A percentile compares a stretch with the other conserved stretches of the same genome.
Conservation (phyloP, 2,329 filamentous ascomycete genomes). For the Talaromyces sp. region DNA sequence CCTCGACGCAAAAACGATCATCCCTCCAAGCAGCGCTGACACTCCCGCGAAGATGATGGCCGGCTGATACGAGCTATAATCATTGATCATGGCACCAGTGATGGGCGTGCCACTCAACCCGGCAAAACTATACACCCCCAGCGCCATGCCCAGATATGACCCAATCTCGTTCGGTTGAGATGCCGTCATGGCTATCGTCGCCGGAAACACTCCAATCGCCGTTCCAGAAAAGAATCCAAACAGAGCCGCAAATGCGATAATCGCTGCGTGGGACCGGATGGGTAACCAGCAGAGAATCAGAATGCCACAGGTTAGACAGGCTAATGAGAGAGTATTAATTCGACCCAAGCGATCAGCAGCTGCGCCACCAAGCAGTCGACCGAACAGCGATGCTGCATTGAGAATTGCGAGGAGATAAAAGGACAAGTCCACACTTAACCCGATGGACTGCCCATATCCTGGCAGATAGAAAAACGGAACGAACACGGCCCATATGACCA, state of each 20-base stretch:
- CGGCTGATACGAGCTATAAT: conserved; percentile 37
- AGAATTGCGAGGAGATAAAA: conserved; percentile 28
- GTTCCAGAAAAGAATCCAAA: conserved; percentile 34
- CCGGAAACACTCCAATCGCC: conserved; percentile 24
- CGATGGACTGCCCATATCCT: conserved; percentile 22
- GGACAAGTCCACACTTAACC: conserved; percentile 21
- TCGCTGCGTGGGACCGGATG: conserved; percentile 20
- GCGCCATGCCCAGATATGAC: conserved; percentile 21
- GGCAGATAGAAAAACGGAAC: conserved; percentile 30
- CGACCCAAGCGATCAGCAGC: conserved; percentile 30
- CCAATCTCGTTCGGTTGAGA: conserved; percentile 18
- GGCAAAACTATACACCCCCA: conserved; percentile 38
- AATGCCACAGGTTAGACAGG: conserved; percentile 24
- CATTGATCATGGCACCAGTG: conserved; percentile 42
- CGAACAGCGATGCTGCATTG: conserved; percentile 32
- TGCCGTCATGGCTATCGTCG: conserved; percentile 17
- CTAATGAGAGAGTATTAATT: conserved; percentile 26
- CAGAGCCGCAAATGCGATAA: conserved; percentile 28
- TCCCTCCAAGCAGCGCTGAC: conserved; percentile 25
- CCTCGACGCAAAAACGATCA: conserved; percentile 2
- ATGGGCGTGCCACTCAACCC: conserved; percentile 47
- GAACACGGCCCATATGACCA: conserved; percentile 27
- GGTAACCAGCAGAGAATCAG: conserved; percentile 28
- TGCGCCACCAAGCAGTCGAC: conserved; percentile 30
- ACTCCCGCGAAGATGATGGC: conserved; percentile 29